phyloP scores from a whole-genome alignment of 2,329 filamentous ascomycete species.

The Diaporthe sp. region DNA sequence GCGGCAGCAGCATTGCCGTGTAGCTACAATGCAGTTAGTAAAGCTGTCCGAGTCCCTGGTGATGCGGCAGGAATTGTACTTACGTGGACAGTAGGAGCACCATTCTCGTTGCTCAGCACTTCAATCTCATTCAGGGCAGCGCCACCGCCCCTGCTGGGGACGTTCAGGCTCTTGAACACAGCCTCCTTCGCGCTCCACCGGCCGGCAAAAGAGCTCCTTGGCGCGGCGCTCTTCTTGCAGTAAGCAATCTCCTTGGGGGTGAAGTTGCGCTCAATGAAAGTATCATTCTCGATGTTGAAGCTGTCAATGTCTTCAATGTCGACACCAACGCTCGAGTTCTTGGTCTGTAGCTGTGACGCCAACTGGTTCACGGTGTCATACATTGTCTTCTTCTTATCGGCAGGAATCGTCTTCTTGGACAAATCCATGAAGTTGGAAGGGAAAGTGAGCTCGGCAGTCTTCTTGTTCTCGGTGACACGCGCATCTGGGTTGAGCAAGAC shows the following conservation, averaged over 20 bases:
- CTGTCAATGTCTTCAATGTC: slow-evolving; percentile 91
- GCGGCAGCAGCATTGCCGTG: slow-evolving; percentile 86
- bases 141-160: slow-evolving; percentile 87
- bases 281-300: slow-evolving; percentile 94
- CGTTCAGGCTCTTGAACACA: slow-evolving; percentile 96
- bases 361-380: slow-evolving; percentile 83
- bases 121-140: slow-evolving; percentile 96
- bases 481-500: slow-evolving; percentile 96
- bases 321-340: slow-evolving; percentile 87
- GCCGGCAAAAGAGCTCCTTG: slow-evolving; percentile 92
- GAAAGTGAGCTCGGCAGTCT: slow-evolving; percentile 83
- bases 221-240: slow-evolving; percentile 83
- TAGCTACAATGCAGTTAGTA: slow-evolving; percentile 72
- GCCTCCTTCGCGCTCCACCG: slow-evolving; percentile 99
- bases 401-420: slow-evolving; percentile 65
- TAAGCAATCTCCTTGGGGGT: slow-evolving; percentile 87
- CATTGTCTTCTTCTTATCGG: slow-evolving; percentile 70
- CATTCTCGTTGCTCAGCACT: slow-evolving; percentile 83
- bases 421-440: slow-evolving; percentile 77
- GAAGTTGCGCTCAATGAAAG: slow-evolving; percentile 95
- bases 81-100: slow-evolving; percentile 88
- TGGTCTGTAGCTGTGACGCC: slow-evolving; percentile 73
- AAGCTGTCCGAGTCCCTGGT: neutral
- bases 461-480: slow-evolving; percentile 88
- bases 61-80: slow-evolving; percentile 53